A percentile compares a stretch with the other conserved stretches of the same genome.
These are phyloP conservation scores for Aspergillus nomiae DNA, from an alignment of 2,329 filamentous ascomycete species.

Conservation along the genomic window DNA sequence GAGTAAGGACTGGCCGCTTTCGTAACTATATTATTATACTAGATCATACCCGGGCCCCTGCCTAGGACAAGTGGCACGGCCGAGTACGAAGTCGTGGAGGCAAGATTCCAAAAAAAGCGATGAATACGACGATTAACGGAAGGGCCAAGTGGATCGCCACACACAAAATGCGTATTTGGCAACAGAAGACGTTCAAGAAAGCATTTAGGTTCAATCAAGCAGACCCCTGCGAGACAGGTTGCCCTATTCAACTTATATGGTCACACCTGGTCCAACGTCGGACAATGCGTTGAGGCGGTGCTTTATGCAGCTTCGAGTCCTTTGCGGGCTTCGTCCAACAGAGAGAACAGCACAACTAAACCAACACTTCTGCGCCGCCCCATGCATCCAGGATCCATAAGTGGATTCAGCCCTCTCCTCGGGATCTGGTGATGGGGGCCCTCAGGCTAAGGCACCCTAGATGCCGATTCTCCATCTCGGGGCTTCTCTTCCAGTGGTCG, in stretches of 20 bases:
- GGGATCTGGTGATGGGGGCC: not conserved
- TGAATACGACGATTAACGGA: constrained; percentile 18
- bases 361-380: constrained; percentile 4
- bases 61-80: constrained; percentile 8
- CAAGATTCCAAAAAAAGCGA: constrained; percentile 18
- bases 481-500: not conserved
- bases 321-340: not conserved
- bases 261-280: not conserved
- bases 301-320: not conserved
- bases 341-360: not conserved
- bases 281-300: constrained; percentile 5
- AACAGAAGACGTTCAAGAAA: not conserved
- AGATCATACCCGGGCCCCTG: not conserved
- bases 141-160: constrained; percentile 13
- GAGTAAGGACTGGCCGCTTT: not conserved
- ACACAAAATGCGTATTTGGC: not conserved
- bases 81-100: constrained; percentile 16
- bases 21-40: constrained; percentile 2
- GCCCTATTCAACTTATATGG: constrained; percentile 1
- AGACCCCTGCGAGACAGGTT: not conserved
- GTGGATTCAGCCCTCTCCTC: constrained; percentile 2
- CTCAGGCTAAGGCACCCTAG: not conserved
- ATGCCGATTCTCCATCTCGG: not conserved
- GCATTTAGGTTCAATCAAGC: not conserved
- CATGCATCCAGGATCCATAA: not conserved